Base-by-base conservation (phyloP, 2,329 filamentous ascomycete species). In the Diaporthe capsici region DNA sequence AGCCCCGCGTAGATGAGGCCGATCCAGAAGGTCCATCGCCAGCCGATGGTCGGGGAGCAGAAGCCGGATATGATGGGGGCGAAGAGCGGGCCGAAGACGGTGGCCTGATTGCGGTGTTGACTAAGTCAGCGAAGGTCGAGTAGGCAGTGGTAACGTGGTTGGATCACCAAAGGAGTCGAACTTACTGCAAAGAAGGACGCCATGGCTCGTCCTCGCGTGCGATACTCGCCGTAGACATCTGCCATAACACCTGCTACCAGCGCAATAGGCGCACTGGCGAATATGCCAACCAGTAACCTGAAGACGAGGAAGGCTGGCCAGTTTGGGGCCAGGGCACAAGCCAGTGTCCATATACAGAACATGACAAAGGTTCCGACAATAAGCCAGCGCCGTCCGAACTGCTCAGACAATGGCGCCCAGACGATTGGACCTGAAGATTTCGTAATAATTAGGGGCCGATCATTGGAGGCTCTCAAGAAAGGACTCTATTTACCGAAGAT, bases 11-110 rank as follows among this genome's bases (percentile, higher is more conserved):
- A 86, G 25, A 95, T 93, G 22, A 94, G 85, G 20, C 86, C 92
- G 34, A 95, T 88, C 90, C 92, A 94, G 80, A 94, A 94, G 1
- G 89, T 84, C 93, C 93, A 94, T 57, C 91, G 88, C 93, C 93
- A 94, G 37, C 88, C 89, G 37, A 93, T 87, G 1, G 86, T 87
- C 1, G 86, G 81, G 0, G 90, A 86, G 53, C 90, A 88, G 82
- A 89, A 94, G 13, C 92, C 93, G 0, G 90, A 91, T 31, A 93
- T 87, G 22, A 93, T 89, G 3, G 93, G 93, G 1, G 91, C 90
- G 3, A 92, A 82, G n/a, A 94, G 86, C 0, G 92, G 93, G 0
- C 93, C 93, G 60, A 90, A 90, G 0, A 90, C 88, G 4, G 93
- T 94, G 20, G 88, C 87, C 88, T 90, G 77, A 2, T 22, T 10